phyloP scores from a whole-genome alignment of 805 yeast genomes.

The Hanseniaspora hatyaiensis region DNA sequence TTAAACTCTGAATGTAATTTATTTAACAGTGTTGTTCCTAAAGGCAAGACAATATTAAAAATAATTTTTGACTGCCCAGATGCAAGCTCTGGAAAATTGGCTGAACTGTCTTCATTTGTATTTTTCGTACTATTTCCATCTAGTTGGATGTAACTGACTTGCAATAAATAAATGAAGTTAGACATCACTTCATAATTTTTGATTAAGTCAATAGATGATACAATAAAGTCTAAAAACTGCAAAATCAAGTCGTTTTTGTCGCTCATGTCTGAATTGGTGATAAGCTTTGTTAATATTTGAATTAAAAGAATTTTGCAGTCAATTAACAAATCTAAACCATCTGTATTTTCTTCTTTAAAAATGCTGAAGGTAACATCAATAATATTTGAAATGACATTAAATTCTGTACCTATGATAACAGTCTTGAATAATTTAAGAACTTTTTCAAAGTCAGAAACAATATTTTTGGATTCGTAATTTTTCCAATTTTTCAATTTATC shows the following conservation, averaged over 20 bases:
- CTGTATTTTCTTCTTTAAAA: constrained; percentile 29
- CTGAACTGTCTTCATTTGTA: not conserved
- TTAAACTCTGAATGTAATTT: constrained; percentile 22
- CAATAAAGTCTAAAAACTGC: constrained; percentile 36
- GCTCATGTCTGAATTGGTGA: constrained; percentile 20
- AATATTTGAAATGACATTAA: constrained; percentile 30
- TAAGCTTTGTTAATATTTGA: not conserved
- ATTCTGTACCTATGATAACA: constrained; percentile 24
- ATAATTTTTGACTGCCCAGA: constrained; percentile 38
- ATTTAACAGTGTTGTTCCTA: constrained; percentile 38
- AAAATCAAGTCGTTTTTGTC: constrained; percentile 27
- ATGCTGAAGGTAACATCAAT: constrained; percentile 39
- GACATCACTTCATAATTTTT: constrained; percentile 31
- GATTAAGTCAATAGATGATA: constrained; percentile 38
- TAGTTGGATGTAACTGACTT: constrained; percentile 41
- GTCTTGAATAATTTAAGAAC: constrained; percentile 22
- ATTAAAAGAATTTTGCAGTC: constrained; percentile 5
- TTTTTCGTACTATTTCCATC: constrained; percentile 19
- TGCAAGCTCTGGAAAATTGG: not conserved
- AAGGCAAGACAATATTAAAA: constrained; percentile 43
- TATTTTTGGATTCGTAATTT: too few relatives aligned
- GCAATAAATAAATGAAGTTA: constrained; percentile 35
- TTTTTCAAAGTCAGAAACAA: constrained; percentile 23
- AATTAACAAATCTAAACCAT: constrained; percentile 20
- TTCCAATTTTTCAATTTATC: not conserved